These are phyloP conservation scores for Mallotus japonicus DNA, from an alignment of 441 rosid species.

Conservation along the genomic window DNA sequence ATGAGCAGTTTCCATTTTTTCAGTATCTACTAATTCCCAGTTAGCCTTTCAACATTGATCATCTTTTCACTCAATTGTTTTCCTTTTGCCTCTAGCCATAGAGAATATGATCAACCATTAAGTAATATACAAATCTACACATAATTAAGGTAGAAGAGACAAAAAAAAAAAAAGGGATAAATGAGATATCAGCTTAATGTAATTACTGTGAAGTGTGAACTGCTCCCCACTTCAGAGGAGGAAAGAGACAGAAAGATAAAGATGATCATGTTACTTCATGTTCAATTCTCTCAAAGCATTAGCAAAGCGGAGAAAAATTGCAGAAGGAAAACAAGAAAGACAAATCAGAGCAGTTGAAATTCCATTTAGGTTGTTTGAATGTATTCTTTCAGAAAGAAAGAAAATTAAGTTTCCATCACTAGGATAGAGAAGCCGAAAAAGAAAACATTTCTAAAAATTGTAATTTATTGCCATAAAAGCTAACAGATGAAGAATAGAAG, in stretches of 20 bases:
- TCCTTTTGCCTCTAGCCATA: not conserved
- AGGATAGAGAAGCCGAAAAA: too few relatives aligned
- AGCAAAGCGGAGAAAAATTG: not conserved
- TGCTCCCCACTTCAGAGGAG: not conserved
- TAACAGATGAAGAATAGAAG: too few relatives aligned
- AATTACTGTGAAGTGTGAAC: not conserved
- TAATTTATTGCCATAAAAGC: too few relatives aligned
- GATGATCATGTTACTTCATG: not conserved
- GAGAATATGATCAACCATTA: not conserved
- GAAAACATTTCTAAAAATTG: too few relatives aligned
- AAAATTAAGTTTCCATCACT: too few relatives aligned
- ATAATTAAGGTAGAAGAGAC: not conserved
- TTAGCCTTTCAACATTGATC: not conserved
- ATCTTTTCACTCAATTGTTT: not conserved
- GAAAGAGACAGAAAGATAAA: not conserved
- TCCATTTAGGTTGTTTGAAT: too few relatives aligned
- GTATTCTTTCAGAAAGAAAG: too few relatives aligned
- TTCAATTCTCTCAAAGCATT: not conserved
- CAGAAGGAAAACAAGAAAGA: not conserved
- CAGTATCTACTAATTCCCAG: not conserved
- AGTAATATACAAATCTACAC: not conserved
- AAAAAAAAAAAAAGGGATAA: not conserved
- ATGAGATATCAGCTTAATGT: not conserved
- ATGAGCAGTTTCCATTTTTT: not conserved
- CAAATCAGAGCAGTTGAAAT: too few relatives aligned